phyloP scores from a whole-genome alignment of 257 asterid genomes.

The Solanum virginianum region DNA sequence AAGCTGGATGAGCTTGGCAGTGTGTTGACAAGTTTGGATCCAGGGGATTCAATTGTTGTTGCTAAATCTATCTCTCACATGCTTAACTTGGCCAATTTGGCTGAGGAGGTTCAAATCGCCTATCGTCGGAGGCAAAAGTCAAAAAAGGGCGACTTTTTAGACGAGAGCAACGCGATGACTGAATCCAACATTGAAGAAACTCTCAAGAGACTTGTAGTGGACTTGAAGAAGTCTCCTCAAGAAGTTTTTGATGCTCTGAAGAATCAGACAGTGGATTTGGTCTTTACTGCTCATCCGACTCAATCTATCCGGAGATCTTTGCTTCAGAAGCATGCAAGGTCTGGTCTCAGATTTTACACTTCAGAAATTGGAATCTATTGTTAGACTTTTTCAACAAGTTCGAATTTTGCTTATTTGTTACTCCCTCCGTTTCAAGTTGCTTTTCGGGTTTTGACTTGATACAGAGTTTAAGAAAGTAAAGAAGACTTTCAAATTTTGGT shows the following conservation, averaged over 20 bases:
- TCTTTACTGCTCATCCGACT: slow-evolving; percentile 45
- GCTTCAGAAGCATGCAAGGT: slow-evolving; percentile 46
- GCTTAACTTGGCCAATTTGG: slow-evolving; percentile 45
- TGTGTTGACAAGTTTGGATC: slow-evolving; percentile 32
- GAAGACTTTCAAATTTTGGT: too few species aligned
- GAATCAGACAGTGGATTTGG: slow-evolving; percentile 44
- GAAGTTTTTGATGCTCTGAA: slow-evolving; percentile 40
- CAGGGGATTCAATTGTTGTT: slow-evolving; percentile 44
- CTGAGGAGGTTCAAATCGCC: slow-evolving; percentile 44
- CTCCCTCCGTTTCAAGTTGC: too few species aligned
- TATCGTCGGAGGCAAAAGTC: slow-evolving; percentile 22
- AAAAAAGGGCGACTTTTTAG: slow-evolving; percentile 25
- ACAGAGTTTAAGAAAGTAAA: too few species aligned
- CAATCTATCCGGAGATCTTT: slow-evolving; percentile 38
- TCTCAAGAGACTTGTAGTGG: slow-evolving; percentile 31
- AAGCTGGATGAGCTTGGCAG: slow-evolving; percentile 38
- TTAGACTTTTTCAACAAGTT: not conserved
- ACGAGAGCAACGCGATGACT: slow-evolving; percentile 28
- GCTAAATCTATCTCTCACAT: slow-evolving; percentile 40
- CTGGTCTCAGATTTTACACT: not conserved
- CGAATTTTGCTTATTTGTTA: not conserved
- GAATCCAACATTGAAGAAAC: slow-evolving; percentile 45
- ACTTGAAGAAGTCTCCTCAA: slow-evolving; percentile 31
- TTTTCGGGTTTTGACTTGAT: too few species aligned
- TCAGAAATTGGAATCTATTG: not conserved